phyloP scores from a whole-genome alignment of 2,329 filamentous ascomycete species.

The Mycosphaerella arachidis region DNA sequence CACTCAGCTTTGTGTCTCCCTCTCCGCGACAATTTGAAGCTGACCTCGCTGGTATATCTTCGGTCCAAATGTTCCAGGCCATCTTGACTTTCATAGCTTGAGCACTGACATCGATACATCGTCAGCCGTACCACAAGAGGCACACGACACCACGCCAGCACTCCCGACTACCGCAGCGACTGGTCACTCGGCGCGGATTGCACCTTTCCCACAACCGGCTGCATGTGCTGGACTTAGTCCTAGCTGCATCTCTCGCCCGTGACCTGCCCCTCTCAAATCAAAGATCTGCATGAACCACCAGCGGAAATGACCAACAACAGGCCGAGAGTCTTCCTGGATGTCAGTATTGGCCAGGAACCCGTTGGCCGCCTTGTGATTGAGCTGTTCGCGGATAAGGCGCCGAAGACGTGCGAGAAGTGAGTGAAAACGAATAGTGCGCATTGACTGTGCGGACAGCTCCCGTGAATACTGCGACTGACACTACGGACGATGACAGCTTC shows the following conservation, averaged over 20 bases:
- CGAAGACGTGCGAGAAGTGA: constrained; percentile 46
- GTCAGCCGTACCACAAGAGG: background rate
- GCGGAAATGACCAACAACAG: constrained; percentile 16
- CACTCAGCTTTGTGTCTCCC: background rate
- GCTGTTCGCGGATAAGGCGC: constrained; percentile 44
- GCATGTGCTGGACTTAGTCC: background rate
- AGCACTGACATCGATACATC: background rate
- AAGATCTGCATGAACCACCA: background rate
- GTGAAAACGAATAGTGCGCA: constrained; percentile 11
- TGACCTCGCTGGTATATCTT: background rate
- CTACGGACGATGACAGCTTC: constrained; percentile 34
- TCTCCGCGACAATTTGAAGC: background rate
- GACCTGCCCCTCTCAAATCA: background rate
- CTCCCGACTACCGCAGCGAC: background rate
- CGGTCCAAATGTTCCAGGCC: background rate
- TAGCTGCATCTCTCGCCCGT: background rate
- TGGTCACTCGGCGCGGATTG: background rate
- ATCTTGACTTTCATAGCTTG: background rate
- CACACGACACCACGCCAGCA: background rate
- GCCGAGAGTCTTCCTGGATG: constrained; percentile 41
- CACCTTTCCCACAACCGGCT: background rate
- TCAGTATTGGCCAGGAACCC: constrained; percentile 39
- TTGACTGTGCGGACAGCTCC: background rate
- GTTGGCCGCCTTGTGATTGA: constrained; percentile 42
- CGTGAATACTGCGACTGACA: constrained; percentile 13